These are phyloP conservation scores for Cryptococcus hybrid DNA, from an alignment of 1,284 basidiomycete species.

Conservation along the genomic window DNA sequence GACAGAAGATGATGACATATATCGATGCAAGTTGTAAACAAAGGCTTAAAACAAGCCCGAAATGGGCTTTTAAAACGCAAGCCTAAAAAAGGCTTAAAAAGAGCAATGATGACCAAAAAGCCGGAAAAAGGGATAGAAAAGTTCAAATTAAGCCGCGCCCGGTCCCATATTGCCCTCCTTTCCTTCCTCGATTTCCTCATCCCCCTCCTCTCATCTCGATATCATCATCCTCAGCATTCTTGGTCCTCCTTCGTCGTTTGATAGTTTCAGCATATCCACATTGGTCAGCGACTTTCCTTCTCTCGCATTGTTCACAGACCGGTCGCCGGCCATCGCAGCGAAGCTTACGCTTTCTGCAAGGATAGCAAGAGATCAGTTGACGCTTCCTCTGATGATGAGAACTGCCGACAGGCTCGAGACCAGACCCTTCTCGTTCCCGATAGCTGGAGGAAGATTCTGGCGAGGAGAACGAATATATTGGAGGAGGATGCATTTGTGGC, in stretches of 20 bases:
- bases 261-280: constrained; percentile 37
- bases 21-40: too few relatives aligned
- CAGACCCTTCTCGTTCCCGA: neutral
- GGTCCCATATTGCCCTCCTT: too few relatives aligned
- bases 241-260: constrained; percentile 37
- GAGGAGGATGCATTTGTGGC: neutral
- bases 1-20: too few relatives aligned
- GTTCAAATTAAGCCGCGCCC: too few relatives aligned
- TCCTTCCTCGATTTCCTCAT: too few relatives aligned
- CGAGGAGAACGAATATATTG: neutral
- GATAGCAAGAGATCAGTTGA: constrained; percentile 39
- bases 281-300: constrained; percentile 24
- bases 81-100: too few relatives aligned
- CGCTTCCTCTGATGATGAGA: constrained; percentile 13
- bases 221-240: constrained; percentile 13
- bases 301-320: constrained; percentile 32
- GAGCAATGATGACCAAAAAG: too few relatives aligned
- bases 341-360: constrained; percentile 38
- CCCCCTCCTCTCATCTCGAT: too few relatives aligned
- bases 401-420: neutral
- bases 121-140: too few relatives aligned
- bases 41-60: too few relatives aligned
- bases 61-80: too few relatives aligned
- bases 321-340: constrained; percentile 39
- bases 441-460: neutral